Evolutionary conservation across 1,139 yeast genomes (phyloP), one percentile per base, ranked within the genome.

Genomic region (Nakaseomyces glabratus): DNA sequence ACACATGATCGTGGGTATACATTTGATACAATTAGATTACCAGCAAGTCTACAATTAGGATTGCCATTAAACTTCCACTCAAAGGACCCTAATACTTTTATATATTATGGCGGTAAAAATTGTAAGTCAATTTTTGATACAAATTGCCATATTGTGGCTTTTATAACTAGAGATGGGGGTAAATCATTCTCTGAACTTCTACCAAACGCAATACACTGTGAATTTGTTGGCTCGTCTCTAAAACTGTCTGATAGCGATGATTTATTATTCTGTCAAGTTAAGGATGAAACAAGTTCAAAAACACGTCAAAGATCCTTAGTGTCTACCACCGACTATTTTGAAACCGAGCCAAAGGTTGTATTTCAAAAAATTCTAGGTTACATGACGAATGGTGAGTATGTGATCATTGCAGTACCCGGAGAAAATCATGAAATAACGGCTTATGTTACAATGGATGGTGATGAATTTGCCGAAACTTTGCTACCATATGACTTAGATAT

Each of bases 381-480:
- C 48, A 82, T 86, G 6, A 57, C 72, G 8, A 72, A 75, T 19
- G 72, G 82, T 3, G 76, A 73, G 24, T 90, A 70, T 51, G 66
- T 82, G 20, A 72, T 88, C 24, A 82, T 78, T 33, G 95, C 95
- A 0, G 63, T 77, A 5, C 48, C 60, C 34, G 57, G 58, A 16
- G 59, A 49, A 1, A 52, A 55, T 6, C 51, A 55, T 3, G 63
- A 65, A n/a, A 63, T 88, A 40, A 67, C 67, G 36, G 86, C 93
- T 0, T 69, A 66, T 48, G 88, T 85, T 0, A 78, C 96, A 1
- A 69, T 76, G 24, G 94, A 90, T 59, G 98, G 97, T n/a, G 45
- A 47, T 4, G 68, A 63, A 1, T 90, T 78, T 65, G 93, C 95
- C 0, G 77, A 71, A 38, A 93, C 93, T 0, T 67, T 70, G 37